Base-by-base conservation (phyloP, 805 yeast species). In the Dipodascus geniculatus region DNA sequence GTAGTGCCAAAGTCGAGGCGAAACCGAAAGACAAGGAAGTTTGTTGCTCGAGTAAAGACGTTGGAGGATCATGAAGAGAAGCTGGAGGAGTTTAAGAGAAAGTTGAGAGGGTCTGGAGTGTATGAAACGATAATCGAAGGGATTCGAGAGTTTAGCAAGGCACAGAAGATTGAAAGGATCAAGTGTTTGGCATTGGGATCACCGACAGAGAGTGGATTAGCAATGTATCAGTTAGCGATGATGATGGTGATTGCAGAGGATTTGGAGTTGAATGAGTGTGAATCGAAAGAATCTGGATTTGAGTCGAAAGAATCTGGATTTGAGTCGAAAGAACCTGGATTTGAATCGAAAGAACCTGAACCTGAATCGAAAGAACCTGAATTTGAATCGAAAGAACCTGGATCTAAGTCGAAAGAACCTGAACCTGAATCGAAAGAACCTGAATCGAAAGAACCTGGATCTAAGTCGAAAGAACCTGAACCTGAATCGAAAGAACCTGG, bases 131-230 rank as follows among this genome's bases (percentile, higher is more conserved):
- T 28, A 28, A 28, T 28, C 11, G 11, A 11, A 28, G 33, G 11
- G 33, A 31, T 42, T 55, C 6, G 23, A 33, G 9, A 49, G 24
- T 1, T 28, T 50, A 19, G 23, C 49, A 48, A 31, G 53, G 22
- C 49, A n/a, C 48, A 16, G 54, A 54, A 24, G 48, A 22, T 16
- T 42, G 24, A 54, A 11, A 23, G 49, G 16, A 73, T 86, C 56
- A 70, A 88, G 59, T 85, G 91, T 60, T 65, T 86, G 28, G 95
- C 91, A 0, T 68, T 86, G 20, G 95, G 95, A 0, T 73, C 81
- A 3, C 85, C 87, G 2, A 65, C 76, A 14, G 76, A 76, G 3
- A 57, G 60, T 42, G 53, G 60, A 9, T 76, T 78, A 22, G 84
- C 91, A 1, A 67, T 79, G 44, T 84, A 75, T 63, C 95, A 86